Base-by-base conservation (phyloP, 192 early-diverging fungal genomes). In the Globomyces pollinis-pini region DNA sequence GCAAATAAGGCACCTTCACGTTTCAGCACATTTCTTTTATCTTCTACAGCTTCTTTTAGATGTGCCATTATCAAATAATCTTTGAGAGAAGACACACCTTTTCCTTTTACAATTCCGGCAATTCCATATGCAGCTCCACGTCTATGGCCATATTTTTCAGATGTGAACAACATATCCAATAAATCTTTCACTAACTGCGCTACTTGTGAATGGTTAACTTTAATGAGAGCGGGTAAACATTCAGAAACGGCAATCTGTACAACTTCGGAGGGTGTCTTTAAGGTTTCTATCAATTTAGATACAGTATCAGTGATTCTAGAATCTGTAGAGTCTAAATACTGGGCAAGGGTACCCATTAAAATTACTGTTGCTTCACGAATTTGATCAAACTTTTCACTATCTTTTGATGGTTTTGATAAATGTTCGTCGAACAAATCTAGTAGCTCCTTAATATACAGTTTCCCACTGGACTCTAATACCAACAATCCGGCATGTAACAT, bases 61-160 rank as follows among this genome's bases (percentile, higher is more conserved):
- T 78, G 70, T 24, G 70, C 70, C 77, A 99, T 91, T 32, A 99
- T 73, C 28, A 68, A 68, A 68, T 75, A 92, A 38, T 89, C 86
- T 69, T 93, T 95, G 23, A 99, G 72, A 12, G 90, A 76, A 24
- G 78, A 75, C 58, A 99, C 87, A 41, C 94, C 94, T 18, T 86
- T 74, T 3, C 94, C 94, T 65, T 93, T 92, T 45, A 94, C 83
- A 21, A 96, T 75, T 39, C 94, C 96, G 5, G 96, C 91, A 36
- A 99, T 63, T 42, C 96, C 96, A 61, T 91, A 99, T 1, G 96
- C 96, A 13, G 90, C 91, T 23, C 96, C 96, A 23, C 92, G 85
- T 15, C 94, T 81, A 42, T 84, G 73, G 15, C 88, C 90, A 66
- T 96, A 99, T 58, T 86, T 90, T 50, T 74, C 73, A 29, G 80